Evolutionary conservation across 768 basidiomycete genomes (phyloP), one percentile per base, ranked within the genome.

Genomic region (Multifurca ochricompacta): DNA sequence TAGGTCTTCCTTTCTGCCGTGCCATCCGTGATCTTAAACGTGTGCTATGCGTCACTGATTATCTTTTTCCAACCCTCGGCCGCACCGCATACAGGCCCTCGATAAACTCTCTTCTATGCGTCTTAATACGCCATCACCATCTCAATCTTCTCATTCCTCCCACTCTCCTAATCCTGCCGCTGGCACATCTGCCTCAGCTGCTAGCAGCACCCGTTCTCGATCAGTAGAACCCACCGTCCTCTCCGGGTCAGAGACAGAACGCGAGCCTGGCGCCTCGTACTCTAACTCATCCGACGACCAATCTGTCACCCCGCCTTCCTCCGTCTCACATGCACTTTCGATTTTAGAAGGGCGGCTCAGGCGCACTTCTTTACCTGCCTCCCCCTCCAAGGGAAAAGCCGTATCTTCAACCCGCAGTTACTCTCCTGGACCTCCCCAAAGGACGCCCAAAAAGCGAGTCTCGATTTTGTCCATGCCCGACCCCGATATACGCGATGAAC

Each of bases 211-310:
- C 61, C 53, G 68, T 71, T 50, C 63, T 63, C 71, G 6, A 66
- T 73, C 36, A 34, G 64, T 40, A 41, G 59, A 25, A 51, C 54
- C 34, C 30, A 53, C 46, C 42, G 53, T 54, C 67, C 62, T 68
- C 60, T 90, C 87, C 6, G 88, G 88, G 30, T 90, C 87, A 2
- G 89, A 90, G 67, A 91, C 88, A 0, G 89, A 91, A 67, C 80
- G 85, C 40, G 87, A 89, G 67, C 77, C 74, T n/a, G 18, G 51
- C 35, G 37, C 42, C 4, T 27, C 48, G 8, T 42, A 51, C 50
- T 32, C 64, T 53, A 44, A 62, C 56, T 72, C 75, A 16, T 70
- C 69, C 8, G 76, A 73, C 48, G 73, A 73, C 39, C 66, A 66
- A 41, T 60, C 70, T 16, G 63, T 65, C 18, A 71, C 75, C 6